Conservation (phyloP, 306 rosid genomes). For the Quercus agrifolia region DNA sequence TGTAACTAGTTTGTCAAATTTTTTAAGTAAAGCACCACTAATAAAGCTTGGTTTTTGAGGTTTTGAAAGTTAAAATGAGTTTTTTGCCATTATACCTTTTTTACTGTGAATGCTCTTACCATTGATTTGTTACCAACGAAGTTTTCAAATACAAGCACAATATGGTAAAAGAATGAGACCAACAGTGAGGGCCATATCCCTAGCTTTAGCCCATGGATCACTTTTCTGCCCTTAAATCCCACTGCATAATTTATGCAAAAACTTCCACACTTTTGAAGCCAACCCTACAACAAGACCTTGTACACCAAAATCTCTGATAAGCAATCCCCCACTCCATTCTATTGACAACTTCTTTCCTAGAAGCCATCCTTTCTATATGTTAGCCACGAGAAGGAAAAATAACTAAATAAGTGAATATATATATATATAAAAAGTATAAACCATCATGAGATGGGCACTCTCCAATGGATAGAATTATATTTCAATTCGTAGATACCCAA, state of each 20-base stretch:
- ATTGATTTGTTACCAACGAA: slow-evolving; percentile 42
- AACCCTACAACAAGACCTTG: slow-evolving; percentile 33
- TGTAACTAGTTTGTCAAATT: too few relatives aligned
- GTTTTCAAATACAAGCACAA: slow-evolving; percentile 66
- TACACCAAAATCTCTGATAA: slow-evolving; percentile 28
- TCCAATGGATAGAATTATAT: too few relatives aligned
- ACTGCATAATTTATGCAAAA: slow-evolving; percentile 50
- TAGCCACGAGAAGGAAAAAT: background rate
- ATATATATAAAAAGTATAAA: too few relatives aligned
- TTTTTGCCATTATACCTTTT: too few relatives aligned
- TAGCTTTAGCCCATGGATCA: slow-evolving; percentile 66
- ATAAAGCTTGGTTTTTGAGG: too few relatives aligned
- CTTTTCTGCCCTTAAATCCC: slow-evolving; percentile 66
- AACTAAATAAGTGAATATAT: too few relatives aligned
- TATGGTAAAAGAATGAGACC: slow-evolving; percentile 67
- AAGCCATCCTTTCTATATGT: slow-evolving; percentile 21
- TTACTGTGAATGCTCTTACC: too few relatives aligned
- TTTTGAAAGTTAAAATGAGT: too few relatives aligned
- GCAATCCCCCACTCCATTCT: slow-evolving; percentile 59
- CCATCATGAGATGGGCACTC: too few relatives aligned
- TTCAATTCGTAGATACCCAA: too few relatives aligned
- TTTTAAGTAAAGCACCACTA: too few relatives aligned
- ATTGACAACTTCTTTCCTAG: slow-evolving; percentile 17
- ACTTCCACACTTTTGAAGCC: slow-evolving; percentile 35
- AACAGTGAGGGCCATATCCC: slow-evolving; percentile 65